Evolutionary conservation across 129 eudicot genomes (phyloP).

Genomic region (Artemisia annua): DNA sequence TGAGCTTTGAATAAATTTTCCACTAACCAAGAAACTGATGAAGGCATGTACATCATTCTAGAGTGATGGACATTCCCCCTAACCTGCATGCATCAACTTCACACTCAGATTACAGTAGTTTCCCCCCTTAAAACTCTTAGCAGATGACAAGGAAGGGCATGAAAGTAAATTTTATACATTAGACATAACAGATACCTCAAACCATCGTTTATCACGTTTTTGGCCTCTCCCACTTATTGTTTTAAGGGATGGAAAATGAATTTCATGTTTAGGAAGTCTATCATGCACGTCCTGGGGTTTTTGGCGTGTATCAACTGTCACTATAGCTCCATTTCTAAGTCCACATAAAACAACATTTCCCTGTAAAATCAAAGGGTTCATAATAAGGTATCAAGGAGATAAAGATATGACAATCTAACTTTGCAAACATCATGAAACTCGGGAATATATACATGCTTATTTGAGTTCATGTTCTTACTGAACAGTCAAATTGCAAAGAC

Average conservation of each 20-base stretch:
- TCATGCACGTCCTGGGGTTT: conserved; percentile 44
- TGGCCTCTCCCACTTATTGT: conserved; percentile 28
- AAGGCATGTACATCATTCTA: conserved; percentile 60
- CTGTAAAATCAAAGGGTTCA: conserved; percentile 35
- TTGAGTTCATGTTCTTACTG: conserved; percentile 44
- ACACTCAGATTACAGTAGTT: background rate
- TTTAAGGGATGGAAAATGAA: conserved; percentile 35
- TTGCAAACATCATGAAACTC: background rate
- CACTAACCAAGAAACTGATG: conserved; percentile 83
- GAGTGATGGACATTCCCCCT: conserved; percentile 42
- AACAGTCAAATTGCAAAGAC: conserved; percentile 59
- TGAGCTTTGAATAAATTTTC: background rate
- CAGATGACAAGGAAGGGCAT: background rate
- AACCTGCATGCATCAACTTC: conserved; percentile 49
- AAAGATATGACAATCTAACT: background rate
- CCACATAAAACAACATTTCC: conserved; percentile 70
- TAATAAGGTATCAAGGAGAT: background rate
- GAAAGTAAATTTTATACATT: background rate
- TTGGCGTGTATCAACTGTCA: conserved; percentile 73
- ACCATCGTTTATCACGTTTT: conserved; percentile 39
- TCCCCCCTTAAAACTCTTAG: background rate
- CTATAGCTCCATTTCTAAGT: conserved; percentile 79
- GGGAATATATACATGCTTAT: background rate
- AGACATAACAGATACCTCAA: conserved; percentile 44
- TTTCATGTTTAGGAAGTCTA: conserved; percentile 47